phyloP scores from a whole-genome alignment of 495 filamentous ascomycete genomes.

The Ascobolus immersus region DNA sequence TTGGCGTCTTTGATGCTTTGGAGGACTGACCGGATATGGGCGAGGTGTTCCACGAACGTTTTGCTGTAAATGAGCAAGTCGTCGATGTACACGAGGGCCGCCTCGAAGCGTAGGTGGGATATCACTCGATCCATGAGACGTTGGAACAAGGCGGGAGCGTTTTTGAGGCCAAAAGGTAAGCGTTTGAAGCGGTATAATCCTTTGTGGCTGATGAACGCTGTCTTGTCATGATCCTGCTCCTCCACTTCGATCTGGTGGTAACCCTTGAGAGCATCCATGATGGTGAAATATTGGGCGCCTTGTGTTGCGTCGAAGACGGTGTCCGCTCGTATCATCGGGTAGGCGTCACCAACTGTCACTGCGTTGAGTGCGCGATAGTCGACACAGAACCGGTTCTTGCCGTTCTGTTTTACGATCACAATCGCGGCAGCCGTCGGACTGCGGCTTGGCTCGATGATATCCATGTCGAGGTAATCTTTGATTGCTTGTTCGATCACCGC shows the following conservation, averaged over 20 bases:
- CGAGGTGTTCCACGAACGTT: background rate
- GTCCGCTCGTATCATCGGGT: background rate
- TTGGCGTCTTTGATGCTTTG: background rate
- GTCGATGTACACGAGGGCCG: conserved; percentile 4
- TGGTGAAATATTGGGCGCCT: background rate
- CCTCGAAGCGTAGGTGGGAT: background rate
- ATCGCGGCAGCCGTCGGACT: background rate
- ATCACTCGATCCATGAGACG: conserved; percentile 2
- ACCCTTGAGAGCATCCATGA: background rate
- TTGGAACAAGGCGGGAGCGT: conserved; percentile 2
- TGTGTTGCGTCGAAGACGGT: background rate
- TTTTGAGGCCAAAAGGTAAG: background rate
- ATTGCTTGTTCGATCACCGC: background rate
- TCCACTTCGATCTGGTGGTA: background rate
- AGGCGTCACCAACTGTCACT: background rate
- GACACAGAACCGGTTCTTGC: conserved; percentile 1
- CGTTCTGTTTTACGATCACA: conserved; percentile 1
- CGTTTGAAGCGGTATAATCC: background rate
- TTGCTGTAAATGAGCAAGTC: background rate
- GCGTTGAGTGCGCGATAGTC: conserved; percentile 1
- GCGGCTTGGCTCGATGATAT: background rate
- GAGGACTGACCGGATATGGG: background rate
- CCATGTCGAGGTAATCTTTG: too few relatives aligned
- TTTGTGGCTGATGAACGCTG: background rate
- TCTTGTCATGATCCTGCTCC: background rate